Evolutionary conservation across 306 rosid genomes (phyloP).

Genomic region (Macrotyloma uniflorum): DNA sequence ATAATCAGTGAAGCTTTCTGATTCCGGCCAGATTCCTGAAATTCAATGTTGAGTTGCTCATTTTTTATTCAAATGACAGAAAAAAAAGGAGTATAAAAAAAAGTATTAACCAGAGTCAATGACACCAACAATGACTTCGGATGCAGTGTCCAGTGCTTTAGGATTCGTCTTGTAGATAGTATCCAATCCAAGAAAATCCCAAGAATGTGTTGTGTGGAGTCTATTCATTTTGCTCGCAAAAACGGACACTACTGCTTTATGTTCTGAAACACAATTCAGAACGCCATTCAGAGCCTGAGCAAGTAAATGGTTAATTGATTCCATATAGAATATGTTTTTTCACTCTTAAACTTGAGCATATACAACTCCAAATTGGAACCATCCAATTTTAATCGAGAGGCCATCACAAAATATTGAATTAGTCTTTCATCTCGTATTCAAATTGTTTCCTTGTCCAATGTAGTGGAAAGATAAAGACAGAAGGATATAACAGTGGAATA

Average conservation of each 20-base stretch:
- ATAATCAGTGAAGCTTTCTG: slow-evolving; percentile 66
- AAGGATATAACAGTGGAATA: slow-evolving; percentile 8
- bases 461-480: not conserved
- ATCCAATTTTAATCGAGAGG: not conserved
- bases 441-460: slow-evolving; percentile 4
- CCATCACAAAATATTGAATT: not conserved
- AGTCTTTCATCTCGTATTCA: not conserved
- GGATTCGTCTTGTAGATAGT: slow-evolving; percentile 35
- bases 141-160: slow-evolving; percentile 38
- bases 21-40: slow-evolving; percentile 79
- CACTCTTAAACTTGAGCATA: not conserved
- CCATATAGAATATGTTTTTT: not conserved
- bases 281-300: slow-evolving; percentile 10
- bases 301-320: not conserved
- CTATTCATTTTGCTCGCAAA: slow-evolving; percentile 69
- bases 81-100: not conserved
- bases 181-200: slow-evolving; percentile 68
- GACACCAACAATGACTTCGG: slow-evolving; percentile 67
- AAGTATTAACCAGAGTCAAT: slow-evolving; percentile 63
- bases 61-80: not conserved
- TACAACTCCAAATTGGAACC: not conserved
- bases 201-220: slow-evolving; percentile 70
- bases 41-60: slow-evolving; percentile 8
- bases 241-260: slow-evolving; percentile 53
- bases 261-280: slow-evolving; percentile 48